A percentile compares a stretch with the other conserved stretches of the same genome.
Conservation (phyloP, 371 early-diverging fungal species). For the Mucor saturninus region DNA sequence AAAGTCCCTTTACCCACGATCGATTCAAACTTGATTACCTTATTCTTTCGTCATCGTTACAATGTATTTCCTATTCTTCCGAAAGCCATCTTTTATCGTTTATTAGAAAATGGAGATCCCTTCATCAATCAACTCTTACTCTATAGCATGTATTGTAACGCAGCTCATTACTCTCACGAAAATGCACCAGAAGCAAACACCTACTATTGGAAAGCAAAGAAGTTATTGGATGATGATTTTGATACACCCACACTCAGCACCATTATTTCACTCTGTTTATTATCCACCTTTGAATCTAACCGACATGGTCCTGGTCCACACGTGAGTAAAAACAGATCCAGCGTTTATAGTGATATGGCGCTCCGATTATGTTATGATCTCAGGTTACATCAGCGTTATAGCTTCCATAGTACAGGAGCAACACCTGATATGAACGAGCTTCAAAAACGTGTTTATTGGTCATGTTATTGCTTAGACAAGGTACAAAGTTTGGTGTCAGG, state of each 20-base stretch:
- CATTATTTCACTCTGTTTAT: slow-evolving; percentile 32
- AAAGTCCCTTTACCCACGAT: background rate
- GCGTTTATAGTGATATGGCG: slow-evolving; percentile 35
- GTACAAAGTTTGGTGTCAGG: slow-evolving; percentile 25
- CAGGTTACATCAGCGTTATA: slow-evolving; percentile 28
- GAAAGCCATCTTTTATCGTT: slow-evolving; percentile 31
- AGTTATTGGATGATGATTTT: slow-evolving; percentile 18
- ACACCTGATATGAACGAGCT: slow-evolving; percentile 26
- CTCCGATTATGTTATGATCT: slow-evolving; percentile 40
- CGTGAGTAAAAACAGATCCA: slow-evolving; percentile 1
- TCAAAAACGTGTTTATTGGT: slow-evolving; percentile 36
- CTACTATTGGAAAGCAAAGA: slow-evolving; percentile 33
- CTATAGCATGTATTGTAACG: slow-evolving; percentile 36
- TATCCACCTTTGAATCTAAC: slow-evolving; percentile 31
- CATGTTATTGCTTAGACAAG: slow-evolving; percentile 39
- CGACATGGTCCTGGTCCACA: slow-evolving; percentile 18
- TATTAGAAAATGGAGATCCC: slow-evolving; percentile 33
- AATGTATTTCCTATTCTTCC: slow-evolving; percentile 37
- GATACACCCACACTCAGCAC: slow-evolving; percentile 32
- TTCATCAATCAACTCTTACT: slow-evolving; percentile 31
- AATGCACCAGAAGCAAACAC: slow-evolving; percentile 20
- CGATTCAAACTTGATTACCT: slow-evolving; percentile 14
- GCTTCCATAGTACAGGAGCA: slow-evolving; percentile 9
- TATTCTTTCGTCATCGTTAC: slow-evolving; percentile 36
- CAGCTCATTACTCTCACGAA: slow-evolving; percentile 30